A percentile compares a stretch with the other conserved stretches of the same genome.
These are phyloP conservation scores for Cercospora sesami DNA, from an alignment of 2,329 filamentous ascomycete genomes.

Conservation along the genomic window DNA sequence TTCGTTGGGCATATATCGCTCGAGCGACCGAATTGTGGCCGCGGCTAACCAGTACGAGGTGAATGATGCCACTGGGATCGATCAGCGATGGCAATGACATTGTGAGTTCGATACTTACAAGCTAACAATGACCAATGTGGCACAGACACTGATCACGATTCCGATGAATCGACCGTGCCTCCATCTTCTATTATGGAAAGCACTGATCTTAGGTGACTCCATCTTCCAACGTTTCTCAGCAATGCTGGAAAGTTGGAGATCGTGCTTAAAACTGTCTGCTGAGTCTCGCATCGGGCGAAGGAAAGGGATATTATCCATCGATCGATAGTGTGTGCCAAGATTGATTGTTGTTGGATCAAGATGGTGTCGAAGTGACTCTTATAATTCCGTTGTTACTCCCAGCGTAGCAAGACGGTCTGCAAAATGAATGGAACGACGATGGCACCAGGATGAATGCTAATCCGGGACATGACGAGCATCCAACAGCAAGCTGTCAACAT, in stretches of 20 bases:
- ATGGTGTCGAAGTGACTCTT: not conserved
- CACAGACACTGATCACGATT: not conserved
- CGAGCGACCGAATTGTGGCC: not conserved
- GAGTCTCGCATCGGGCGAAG: not conserved
- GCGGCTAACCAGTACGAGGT: not conserved
- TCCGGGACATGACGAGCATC: not conserved
- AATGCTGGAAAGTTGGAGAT: not conserved
- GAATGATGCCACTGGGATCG: not conserved
- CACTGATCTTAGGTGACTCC: not conserved
- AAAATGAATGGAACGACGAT: not conserved
- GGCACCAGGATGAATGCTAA: not conserved
- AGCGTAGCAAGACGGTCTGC: not conserved
- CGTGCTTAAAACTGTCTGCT: not conserved
- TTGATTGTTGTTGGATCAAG: not conserved
- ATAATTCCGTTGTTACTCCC: not conserved
- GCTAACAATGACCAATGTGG: not conserved
- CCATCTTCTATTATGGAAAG: not conserved
- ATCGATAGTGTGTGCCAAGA: not conserved
- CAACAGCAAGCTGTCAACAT: not conserved
- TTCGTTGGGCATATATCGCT: not conserved
- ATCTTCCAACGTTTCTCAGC: not conserved
- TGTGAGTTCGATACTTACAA: not conserved
- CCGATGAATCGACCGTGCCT: not conserved
- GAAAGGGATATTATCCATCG: not conserved
- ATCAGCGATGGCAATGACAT: not conserved